Base-by-base conservation (phyloP, 2,329 filamentous ascomycete genomes). In the Pestalotiopsis sp. region DNA sequence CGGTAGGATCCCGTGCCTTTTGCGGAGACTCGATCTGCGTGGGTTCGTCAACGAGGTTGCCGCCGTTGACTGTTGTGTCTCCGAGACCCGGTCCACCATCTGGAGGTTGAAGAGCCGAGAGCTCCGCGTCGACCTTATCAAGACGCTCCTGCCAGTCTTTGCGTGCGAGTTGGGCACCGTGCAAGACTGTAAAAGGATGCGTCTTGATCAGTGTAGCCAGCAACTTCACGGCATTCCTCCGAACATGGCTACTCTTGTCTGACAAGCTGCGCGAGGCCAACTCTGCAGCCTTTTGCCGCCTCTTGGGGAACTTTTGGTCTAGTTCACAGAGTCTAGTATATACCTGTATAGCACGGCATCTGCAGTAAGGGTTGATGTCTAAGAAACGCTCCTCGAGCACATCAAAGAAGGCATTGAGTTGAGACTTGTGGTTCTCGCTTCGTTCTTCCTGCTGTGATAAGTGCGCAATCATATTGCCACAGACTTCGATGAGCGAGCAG, bases 161-260 rank as follows among this genome's bases (percentile, higher is more conserved):
- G 70, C 90, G 89, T 12, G 92, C 91, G 3, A 99, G 88, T 74
- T 96, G 91, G 0, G 94, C 94, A 25, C 94, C 95, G 75, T 98
- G 94, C 83, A 98, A 91, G 20, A 95, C 90, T 49, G 92, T 94
- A 75, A 98, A 99, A 1, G 96, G 96, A 79, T 99, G 96, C 0
- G 95, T 98, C 71, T 95, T 94, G 74, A 99, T 93, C 6, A 99
- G 85, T 58, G 92, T 92, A 5, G 91, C 93, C 1, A 99, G 86
- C 6, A 99, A 84, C 80, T 97, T 98, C 78, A 99, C 96, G 2
- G 96, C 95, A 78, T 98, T 98, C 69, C 95, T 89, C 70, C 96
- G 89, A 39, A 99, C 96, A 75, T 98, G 97, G 81, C 96, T 99
- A 82, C 95, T 98, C 85, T 97, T 98, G 83, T 99, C 97, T 79